These are phyloP conservation scores for Suhomyces sp. DNA, from an alignment of 805 yeast genomes.

Conservation along the genomic window DNA sequence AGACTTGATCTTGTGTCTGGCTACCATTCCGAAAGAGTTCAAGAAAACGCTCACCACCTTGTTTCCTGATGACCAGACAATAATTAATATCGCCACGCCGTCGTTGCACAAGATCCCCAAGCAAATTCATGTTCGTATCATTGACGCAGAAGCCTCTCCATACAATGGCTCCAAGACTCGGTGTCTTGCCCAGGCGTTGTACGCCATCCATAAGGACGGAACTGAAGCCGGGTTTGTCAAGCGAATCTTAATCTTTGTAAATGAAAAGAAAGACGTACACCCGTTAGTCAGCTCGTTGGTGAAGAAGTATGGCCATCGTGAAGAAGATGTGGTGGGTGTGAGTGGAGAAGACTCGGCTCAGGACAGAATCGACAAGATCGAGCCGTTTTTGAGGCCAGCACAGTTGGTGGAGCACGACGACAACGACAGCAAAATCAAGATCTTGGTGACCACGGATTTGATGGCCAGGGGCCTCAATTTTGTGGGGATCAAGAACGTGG, in stretches of 20 bases:
- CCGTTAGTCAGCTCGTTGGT: constrained; percentile 55
- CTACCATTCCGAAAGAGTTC: constrained; percentile 83
- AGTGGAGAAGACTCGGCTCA: constrained; percentile 63
- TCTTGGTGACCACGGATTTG: constrained; percentile 83
- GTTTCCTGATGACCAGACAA: constrained; percentile 57
- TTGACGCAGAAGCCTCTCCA: constrained; percentile 76
- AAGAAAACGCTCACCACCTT: constrained; percentile 54
- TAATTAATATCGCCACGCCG: constrained; percentile 68
- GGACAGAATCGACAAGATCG: constrained; percentile 56
- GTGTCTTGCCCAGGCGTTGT: constrained; percentile 84
- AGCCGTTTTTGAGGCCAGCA: constrained; percentile 65
- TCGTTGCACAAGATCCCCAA: constrained; percentile 81
- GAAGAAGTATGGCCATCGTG: constrained; percentile 32
- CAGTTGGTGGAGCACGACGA: constrained; percentile 33
- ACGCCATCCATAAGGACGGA: constrained; percentile 80
- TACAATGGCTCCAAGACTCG: constrained; percentile 79
- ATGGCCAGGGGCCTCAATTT: constrained; percentile 90
- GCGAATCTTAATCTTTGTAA: constrained; percentile 81
- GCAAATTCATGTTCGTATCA: constrained; percentile 64
- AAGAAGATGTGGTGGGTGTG: constrained; percentile 55
- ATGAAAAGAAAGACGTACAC: constrained; percentile 61
- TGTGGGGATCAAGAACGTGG: constrained; percentile 72
- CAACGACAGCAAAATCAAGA: constrained; percentile 46
- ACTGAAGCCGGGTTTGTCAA: constrained; percentile 75
- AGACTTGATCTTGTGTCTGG: constrained; percentile 77